Base-by-base conservation (phyloP, 768 basidiomycete species). In the Termitomyces heimii region DNA sequence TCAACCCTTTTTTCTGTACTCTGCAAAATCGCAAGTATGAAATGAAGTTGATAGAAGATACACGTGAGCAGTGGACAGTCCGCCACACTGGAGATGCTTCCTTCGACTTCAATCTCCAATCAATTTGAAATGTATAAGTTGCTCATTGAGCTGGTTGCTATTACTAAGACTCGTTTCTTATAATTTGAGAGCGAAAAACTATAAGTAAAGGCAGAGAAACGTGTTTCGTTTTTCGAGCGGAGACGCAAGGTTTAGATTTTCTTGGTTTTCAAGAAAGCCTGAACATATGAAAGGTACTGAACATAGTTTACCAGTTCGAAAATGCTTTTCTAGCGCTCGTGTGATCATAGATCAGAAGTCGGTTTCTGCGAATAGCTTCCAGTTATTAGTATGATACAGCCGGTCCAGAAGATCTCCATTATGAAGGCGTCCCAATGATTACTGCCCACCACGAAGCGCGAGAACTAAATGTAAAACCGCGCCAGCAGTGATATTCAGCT, bases 381-480 rank as follows among this genome's bases (percentile, higher is more conserved):
- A 31, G 45, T 60, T 52, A 54, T 55, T 57, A 52, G 46, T 58
- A 54, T 47, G 32, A 50, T 61, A 59, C 54, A 57, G 20, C 32
- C 37, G 24, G 14, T 53, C 49, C 39, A 48, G 32, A 51, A 18
- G 2, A 22, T 50, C 34, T 45, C 45, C 46, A 24, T 5, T n/a
- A 53, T 8, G 35, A 34, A 34, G n/a, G 51, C 43, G 18, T 24
- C 37, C 29, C 20, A 56, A 43, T 13, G 12, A 37, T 79, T 74
- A 85, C 72, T 73, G 75, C 18, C 96, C 96, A 44, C 96, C 96
- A 72, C 96, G 92, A 43, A 98, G 83, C 7, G 96, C 94, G 47
- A 98, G 85, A 55, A 98, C 96, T 50, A 98, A 78, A 76, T 98
- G 96, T 63, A 98, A 84, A 28, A 92, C 89, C 26, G 90, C 81